These are phyloP conservation scores for Galeopsis tetrahit DNA, from an alignment of 257 asterid species.

Conservation along the genomic window DNA sequence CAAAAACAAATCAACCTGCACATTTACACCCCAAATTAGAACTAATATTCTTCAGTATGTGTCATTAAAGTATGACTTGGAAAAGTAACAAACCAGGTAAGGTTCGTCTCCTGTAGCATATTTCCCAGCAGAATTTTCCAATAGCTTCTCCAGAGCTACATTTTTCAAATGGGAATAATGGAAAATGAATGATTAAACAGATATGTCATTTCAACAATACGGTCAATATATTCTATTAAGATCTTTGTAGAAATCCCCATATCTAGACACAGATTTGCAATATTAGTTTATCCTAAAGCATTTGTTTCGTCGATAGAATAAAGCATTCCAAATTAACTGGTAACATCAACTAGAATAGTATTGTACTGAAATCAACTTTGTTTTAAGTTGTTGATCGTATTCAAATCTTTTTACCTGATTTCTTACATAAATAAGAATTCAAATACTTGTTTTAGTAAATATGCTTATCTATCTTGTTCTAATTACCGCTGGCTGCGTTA, in stretches of 20 bases:
- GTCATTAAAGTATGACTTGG: slow-evolving; percentile 10
- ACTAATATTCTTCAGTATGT: neutral
- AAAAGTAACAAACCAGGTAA: slow-evolving; percentile 58
- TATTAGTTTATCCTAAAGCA: neutral
- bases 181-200: neutral
- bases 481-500: neutral
- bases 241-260: slow-evolving; percentile 15
- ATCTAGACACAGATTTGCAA: neutral
- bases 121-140: slow-evolving; percentile 66
- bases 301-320: neutral
- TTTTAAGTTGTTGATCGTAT: neutral
- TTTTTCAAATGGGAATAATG: slow-evolving; percentile 32
- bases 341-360: neutral
- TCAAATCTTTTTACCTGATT: neutral
- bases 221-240: neutral
- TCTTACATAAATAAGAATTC: neutral
- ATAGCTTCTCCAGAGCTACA: slow-evolving; percentile 76
- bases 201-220: slow-evolving; percentile 14
- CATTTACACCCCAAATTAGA: slow-evolving; percentile 16
- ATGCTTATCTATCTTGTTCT: neutral
- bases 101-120: slow-evolving; percentile 77
- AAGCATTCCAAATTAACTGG: neutral
- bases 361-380: neutral
- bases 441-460: slow-evolving; percentile 2
- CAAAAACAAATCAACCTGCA: slow-evolving; percentile 80